Evolutionary conservation across 83 land plant species (phyloP).

Genomic region (Thuja plicata): DNA sequence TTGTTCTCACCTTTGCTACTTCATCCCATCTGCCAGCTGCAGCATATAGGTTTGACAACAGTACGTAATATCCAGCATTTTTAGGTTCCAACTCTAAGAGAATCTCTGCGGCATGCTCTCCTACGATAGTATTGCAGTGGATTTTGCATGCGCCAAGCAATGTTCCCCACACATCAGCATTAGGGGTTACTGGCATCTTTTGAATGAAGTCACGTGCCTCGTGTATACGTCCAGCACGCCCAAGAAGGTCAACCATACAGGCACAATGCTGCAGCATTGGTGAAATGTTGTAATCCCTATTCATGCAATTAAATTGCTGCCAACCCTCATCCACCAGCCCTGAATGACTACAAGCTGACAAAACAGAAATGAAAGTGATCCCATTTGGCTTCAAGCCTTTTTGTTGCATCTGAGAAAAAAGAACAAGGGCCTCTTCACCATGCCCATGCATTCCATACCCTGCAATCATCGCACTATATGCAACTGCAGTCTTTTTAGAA

Average conservation of each 20-base stretch:
- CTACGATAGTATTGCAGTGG: slow-evolving; percentile 32
- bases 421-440: slow-evolving; percentile 33
- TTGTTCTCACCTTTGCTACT: slow-evolving; percentile 31
- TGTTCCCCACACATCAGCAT: slow-evolving; percentile 48
- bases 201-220: slow-evolving; percentile 53
- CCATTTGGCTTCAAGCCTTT: slow-evolving; percentile 31
- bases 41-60: slow-evolving; percentile 44
- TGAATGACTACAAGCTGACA: slow-evolving; percentile 58
- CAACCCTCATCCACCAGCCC: slow-evolving; percentile 58
- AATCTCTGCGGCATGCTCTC: slow-evolving; percentile 25
- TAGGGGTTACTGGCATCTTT: slow-evolving; percentile 39
- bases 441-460: slow-evolving; percentile 63
- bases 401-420: slow-evolving; percentile 44
- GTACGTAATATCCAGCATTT: slow-evolving; percentile 44
- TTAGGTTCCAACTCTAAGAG: slow-evolving; percentile 42
- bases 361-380: slow-evolving; percentile 40
- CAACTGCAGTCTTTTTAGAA: slow-evolving; percentile 30
- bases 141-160: slow-evolving; percentile 55
- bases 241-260: slow-evolving; percentile 61
- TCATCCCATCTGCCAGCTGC: slow-evolving; percentile 40
- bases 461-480: slow-evolving; percentile 68
- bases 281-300: slow-evolving; percentile 27
- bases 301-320: slow-evolving; percentile 39
- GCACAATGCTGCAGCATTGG: slow-evolving; percentile 56
- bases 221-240: slow-evolving; percentile 46